Base-by-base conservation (phyloP, 2,329 filamentous ascomycete species). In the Alternaria ethzedia region DNA sequence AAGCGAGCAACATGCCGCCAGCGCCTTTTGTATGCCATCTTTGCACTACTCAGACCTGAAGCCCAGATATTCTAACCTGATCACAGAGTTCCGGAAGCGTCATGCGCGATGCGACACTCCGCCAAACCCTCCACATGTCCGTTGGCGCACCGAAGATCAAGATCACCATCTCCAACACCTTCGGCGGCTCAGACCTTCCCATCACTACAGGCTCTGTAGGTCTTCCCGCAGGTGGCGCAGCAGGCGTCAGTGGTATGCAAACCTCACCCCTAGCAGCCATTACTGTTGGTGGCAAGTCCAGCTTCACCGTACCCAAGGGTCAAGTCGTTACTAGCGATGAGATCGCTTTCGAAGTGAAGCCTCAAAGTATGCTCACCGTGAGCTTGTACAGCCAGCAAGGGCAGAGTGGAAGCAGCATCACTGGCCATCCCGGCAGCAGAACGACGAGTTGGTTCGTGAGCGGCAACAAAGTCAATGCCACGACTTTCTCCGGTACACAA, bases 91-190 rank as follows among this genome's bases (percentile, higher is more conserved):
- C 82, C 2, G 80, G 81, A 6, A 73, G 82, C n/a, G 83, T 88
- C 1, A 89, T 91, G 72, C 78, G 80, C 44, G 86, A 90, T 70
- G 85, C 87, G 1, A 90, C 89, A 0, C 84, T 91, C 64, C 88
- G 89, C 5, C 89, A 91, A 76, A 91, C 89, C 0, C 75, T 91
- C 11, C 86, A 88, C 66, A 81, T 89, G 67, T 87, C 88, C 6
- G 82, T 89, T 5, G 84, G 83, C 1, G 84, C 86, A 3, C 80
- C 84, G 2, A 83, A 86, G n/a, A 84, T 91, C 66, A 87, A 89
- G 13, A 78, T 91, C 44, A 86, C 87, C 41, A 82, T 91, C 41
- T 90, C 88, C 45, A 91, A 92, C 72, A 86, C 85, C 0, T 91
- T 91, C 65, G 89, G 90, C 2, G 75, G 82, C 2, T 87, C 84